phyloP scores from a whole-genome alignment of 1,284 basidiomycete species.

The Cryptococcus jaspeensis region DNA sequence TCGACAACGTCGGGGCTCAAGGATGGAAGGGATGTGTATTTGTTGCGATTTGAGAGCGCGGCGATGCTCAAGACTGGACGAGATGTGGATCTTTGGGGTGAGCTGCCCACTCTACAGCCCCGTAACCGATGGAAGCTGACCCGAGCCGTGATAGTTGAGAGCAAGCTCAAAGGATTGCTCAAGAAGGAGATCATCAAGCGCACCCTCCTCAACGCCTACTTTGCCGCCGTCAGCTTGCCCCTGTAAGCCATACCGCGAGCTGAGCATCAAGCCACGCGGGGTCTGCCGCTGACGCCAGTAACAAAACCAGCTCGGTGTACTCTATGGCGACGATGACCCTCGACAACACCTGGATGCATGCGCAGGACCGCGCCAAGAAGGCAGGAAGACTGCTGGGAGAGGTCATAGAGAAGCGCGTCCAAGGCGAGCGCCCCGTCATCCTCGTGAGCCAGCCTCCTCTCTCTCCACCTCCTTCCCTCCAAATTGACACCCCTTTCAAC shows the following conservation, averaged over 20 bases:
- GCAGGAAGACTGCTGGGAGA: constrained; percentile 59
- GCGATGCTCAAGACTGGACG: constrained; percentile 53
- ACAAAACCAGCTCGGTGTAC: constrained; percentile 39
- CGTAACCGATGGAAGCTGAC: background rate
- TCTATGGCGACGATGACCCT: constrained; percentile 46
- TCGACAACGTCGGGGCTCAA: constrained; percentile 22
- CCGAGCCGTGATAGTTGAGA: constrained; percentile 17
- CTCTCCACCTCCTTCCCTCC: background rate
- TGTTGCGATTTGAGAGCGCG: constrained; percentile 50
- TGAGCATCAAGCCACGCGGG: constrained; percentile 18
- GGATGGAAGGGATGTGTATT: constrained; percentile 52
- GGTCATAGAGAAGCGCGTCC: constrained; percentile 57
- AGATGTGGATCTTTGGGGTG: constrained; percentile 51
- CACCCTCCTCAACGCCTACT: constrained; percentile 57
- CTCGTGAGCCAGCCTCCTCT: constrained; percentile 40
- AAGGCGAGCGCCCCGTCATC: constrained; percentile 58
- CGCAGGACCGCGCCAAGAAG: constrained; percentile 54
- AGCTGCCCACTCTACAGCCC: constrained; percentile 12
- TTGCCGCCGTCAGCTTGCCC: constrained; percentile 57
- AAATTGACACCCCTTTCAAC: too few species aligned
- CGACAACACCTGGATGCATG: constrained; percentile 53
- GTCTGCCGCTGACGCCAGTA: background rate
- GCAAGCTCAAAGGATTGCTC: constrained; percentile 50
- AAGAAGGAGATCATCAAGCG: constrained; percentile 57
- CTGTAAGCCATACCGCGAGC: constrained; percentile 32